Conservation (phyloP, 306 rosid species). For the Glycine soja region DNA sequence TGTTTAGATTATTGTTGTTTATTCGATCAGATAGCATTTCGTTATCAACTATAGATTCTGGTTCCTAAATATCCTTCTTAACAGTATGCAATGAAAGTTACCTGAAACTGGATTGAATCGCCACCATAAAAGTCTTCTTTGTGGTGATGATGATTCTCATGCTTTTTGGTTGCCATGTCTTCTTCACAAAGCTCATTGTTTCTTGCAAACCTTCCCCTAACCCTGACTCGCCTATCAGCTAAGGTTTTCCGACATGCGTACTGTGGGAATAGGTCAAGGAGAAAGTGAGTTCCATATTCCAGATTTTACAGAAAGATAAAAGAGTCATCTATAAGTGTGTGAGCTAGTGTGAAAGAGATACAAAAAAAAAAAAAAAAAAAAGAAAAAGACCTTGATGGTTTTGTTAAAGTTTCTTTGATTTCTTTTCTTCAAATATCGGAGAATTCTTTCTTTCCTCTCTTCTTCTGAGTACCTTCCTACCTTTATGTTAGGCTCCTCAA, state of each 20-base stretch:
- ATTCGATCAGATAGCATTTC: slow-evolving; percentile 21
- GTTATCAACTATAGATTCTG: slow-evolving; percentile 20
- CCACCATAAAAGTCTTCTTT: slow-evolving; percentile 50
- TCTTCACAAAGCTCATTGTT: slow-evolving; percentile 68
- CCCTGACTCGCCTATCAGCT: slow-evolving; percentile 91
- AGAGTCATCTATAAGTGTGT: not conserved
- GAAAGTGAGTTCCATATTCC: not conserved
- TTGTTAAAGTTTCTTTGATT: slow-evolving; percentile 95
- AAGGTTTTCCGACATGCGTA: slow-evolving; percentile 97
- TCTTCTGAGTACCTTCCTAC: slow-evolving; percentile 91
- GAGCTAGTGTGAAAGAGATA: not conserved
- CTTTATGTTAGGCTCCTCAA: slow-evolving; percentile 73
- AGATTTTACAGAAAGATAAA: not conserved
- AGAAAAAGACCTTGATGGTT: slow-evolving; percentile 65
- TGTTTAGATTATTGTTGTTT: not conserved
- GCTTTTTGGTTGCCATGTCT: slow-evolving; percentile 50
- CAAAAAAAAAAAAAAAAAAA: not conserved
- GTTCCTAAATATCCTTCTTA: slow-evolving; percentile 24
- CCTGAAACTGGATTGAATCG: slow-evolving; percentile 62
- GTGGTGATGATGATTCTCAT: slow-evolving; percentile 43
- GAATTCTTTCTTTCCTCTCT: slow-evolving; percentile 87
- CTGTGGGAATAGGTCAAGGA: slow-evolving; percentile 49
- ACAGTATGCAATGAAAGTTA: slow-evolving; percentile 35
- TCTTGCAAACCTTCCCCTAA: slow-evolving; percentile 96
- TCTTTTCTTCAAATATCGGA: slow-evolving; percentile 92